phyloP scores from a whole-genome alignment of 176 grass and related monocot genomes.

The Microstegium vimineum region DNA sequence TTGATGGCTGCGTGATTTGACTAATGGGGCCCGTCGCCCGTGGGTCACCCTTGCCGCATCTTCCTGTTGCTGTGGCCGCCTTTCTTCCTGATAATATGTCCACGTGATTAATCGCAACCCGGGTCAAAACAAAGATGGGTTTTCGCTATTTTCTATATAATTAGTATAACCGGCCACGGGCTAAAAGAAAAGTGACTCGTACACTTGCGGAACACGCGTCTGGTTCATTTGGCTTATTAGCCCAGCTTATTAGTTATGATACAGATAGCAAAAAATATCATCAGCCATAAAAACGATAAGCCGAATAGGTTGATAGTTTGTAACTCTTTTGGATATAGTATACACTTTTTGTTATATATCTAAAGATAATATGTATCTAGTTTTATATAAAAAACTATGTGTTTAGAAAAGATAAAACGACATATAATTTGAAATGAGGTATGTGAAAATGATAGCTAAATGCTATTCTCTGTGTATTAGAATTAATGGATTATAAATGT shows the following conservation, averaged over 20 bases:
- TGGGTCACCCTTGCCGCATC: background rate
- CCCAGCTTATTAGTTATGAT: too few species aligned
- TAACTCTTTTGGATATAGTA: too few species aligned
- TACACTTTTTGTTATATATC: too few species aligned
- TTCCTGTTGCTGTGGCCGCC: background rate
- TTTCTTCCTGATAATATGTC: background rate
- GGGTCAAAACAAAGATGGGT: background rate
- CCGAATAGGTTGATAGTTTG: too few species aligned
- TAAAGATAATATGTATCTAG: background rate
- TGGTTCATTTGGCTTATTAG: too few species aligned
- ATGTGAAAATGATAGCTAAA: background rate
- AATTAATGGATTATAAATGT: background rate
- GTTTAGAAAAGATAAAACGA: background rate
- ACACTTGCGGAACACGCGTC: too few species aligned
- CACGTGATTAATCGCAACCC: background rate
- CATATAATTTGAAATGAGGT: background rate
- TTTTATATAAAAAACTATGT: background rate
- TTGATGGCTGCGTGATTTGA: slow-evolving; percentile 35
- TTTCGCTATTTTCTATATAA: background rate
- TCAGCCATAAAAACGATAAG: too few species aligned
- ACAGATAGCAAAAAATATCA: too few species aligned
- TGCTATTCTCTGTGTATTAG: background rate
- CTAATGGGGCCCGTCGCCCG: background rate
- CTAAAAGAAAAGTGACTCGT: too few species aligned
- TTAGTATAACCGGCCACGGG: too few species aligned